A percentile compares a stretch with the other conserved stretches of the same genome.
Conservation (phyloP, 805 yeast genomes). For the Myxozyma vanderwaltii region DNA sequence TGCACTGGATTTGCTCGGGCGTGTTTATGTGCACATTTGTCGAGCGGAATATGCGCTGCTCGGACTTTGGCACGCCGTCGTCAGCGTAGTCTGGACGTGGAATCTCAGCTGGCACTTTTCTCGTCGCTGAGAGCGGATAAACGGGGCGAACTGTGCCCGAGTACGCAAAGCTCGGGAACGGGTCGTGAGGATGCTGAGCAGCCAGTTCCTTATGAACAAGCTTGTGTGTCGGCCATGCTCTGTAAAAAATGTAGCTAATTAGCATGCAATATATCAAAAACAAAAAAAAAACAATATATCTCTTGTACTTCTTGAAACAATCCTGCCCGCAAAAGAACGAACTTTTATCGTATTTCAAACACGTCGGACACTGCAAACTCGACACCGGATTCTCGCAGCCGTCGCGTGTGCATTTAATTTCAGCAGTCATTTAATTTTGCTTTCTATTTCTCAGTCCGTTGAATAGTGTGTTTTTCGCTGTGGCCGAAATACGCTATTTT, state of each 20-base stretch:
- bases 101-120: slow-evolving; percentile 71
- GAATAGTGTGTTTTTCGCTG: too few species aligned
- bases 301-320: slow-evolving; percentile 61
- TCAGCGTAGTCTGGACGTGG: slow-evolving; percentile 80
- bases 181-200: slow-evolving; percentile 56
- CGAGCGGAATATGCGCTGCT: slow-evolving; percentile 69
- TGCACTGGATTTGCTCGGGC: slow-evolving; percentile 69
- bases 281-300: not conserved
- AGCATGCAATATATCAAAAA: not conserved
- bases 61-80: slow-evolving; percentile 77
- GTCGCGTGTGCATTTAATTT: slow-evolving; percentile 62
- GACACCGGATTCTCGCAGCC: slow-evolving; percentile 87
- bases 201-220: slow-evolving; percentile 44
- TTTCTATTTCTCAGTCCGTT: too few species aligned
- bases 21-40: slow-evolving; percentile 64
- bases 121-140: slow-evolving; percentile 77
- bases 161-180: slow-evolving; percentile 77
- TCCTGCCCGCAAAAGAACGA: slow-evolving; percentile 77
- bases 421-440: not conserved
- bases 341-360: slow-evolving; percentile 69
- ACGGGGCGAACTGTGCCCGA: slow-evolving; percentile 74
- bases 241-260: not conserved
- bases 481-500: too few species aligned
- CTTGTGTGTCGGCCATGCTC: slow-evolving; percentile 55
- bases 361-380: slow-evolving; percentile 83